phyloP scores from a whole-genome alignment of 768 basidiomycete species.

The Phlebiopsis flavidoalba region DNA sequence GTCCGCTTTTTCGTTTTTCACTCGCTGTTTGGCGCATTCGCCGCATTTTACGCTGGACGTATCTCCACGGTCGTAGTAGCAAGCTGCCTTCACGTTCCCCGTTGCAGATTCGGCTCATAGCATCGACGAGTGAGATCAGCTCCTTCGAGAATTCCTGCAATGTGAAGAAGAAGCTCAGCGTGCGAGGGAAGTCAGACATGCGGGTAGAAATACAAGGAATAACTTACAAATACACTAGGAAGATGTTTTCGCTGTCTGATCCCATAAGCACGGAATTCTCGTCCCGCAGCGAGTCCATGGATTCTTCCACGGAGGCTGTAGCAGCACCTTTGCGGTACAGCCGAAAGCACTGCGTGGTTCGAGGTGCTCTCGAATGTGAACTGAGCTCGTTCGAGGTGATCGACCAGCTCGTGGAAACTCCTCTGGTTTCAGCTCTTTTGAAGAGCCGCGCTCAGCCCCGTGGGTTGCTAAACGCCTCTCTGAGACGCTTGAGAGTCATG shows the following conservation, averaged over 20 bases:
- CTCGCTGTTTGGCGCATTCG: not conserved
- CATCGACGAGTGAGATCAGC: slow-evolving; percentile 73
- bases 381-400: slow-evolving; percentile 63
- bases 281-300: slow-evolving; percentile 17
- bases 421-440: slow-evolving; percentile 39
- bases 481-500: slow-evolving; percentile 54
- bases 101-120: slow-evolving; percentile 73
- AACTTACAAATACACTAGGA: slow-evolving; percentile 86
- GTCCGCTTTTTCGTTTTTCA: slow-evolving; percentile 3
- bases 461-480: slow-evolving; percentile 55
- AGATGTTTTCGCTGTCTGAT: slow-evolving; percentile 75
- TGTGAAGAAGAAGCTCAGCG: slow-evolving; percentile 95
- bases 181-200: not conserved
- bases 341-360: slow-evolving; percentile 75
- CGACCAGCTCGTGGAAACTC: slow-evolving; percentile 64
- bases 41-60: not conserved
- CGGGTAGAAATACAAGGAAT: not conserved
- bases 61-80: slow-evolving; percentile 15
- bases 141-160: slow-evolving; percentile 92
- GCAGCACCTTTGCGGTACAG: slow-evolving; percentile 51
- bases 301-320: slow-evolving; percentile 23
- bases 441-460: slow-evolving; percentile 25
- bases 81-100: slow-evolving; percentile 49
- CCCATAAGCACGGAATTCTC: slow-evolving; percentile 36
- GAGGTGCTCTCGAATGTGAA: slow-evolving; percentile 77